Evolutionary conservation across 2,329 filamentous ascomycete species (phyloP).

Genomic region (Verticillium longisporum): DNA sequence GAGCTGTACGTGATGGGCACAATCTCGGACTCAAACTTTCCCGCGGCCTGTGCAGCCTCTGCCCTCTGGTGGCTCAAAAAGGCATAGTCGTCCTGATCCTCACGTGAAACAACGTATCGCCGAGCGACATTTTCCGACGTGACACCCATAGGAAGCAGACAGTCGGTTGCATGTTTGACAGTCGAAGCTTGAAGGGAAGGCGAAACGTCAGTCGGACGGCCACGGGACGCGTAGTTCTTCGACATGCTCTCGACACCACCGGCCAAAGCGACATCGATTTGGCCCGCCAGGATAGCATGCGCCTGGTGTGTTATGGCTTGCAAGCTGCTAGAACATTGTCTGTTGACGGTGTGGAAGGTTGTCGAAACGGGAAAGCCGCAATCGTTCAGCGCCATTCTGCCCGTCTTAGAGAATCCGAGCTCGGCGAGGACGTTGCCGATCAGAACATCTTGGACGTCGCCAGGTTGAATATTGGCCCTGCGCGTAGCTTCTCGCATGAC

Average conservation of each 20-base stretch:
- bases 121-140: slow-evolving; percentile 62
- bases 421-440: slow-evolving; percentile 62
- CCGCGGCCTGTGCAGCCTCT: slow-evolving; percentile 47
- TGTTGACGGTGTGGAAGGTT: slow-evolving; percentile 59
- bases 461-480: slow-evolving; percentile 24
- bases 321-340: slow-evolving; percentile 57
- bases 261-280: slow-evolving; percentile 54
- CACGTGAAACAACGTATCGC: slow-evolving; percentile 50
- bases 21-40: slow-evolving; percentile 56
- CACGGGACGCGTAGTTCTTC: slow-evolving; percentile 53
- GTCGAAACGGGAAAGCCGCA: slow-evolving; percentile 53
- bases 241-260: slow-evolving; percentile 68
- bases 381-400: slow-evolving; percentile 59
- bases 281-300: slow-evolving; percentile 52
- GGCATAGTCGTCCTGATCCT: slow-evolving; percentile 59
- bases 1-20: slow-evolving; percentile 39
- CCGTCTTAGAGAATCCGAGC: slow-evolving; percentile 60
- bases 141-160: slow-evolving; percentile 64
- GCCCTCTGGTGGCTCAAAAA: slow-evolving; percentile 49
- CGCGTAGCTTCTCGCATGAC: slow-evolving; percentile 38
- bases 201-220: background rate
- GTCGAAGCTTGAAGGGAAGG: slow-evolving; percentile 36
- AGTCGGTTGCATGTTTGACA: slow-evolving; percentile 53
- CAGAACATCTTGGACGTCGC: slow-evolving; percentile 53
- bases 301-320: slow-evolving; percentile 57